phyloP scores from a whole-genome alignment of 371 early-diverging fungal species.

The Mucor circinelloides region DNA sequence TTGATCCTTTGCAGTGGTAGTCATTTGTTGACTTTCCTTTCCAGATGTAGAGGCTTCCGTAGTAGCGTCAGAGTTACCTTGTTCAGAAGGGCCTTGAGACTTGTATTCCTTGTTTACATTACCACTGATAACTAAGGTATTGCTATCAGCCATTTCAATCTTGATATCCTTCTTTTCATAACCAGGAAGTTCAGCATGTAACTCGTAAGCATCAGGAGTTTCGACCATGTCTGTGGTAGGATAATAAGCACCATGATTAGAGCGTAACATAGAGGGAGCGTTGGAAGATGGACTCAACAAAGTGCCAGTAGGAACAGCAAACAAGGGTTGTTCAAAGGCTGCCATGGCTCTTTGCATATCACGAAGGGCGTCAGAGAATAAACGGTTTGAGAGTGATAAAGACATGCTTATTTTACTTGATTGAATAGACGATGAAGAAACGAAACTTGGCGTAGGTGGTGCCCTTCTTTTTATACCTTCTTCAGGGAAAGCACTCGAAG shows the following conservation, averaged over 20 bases:
- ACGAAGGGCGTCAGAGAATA: constrained; percentile 40
- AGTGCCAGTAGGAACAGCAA: too few relatives aligned
- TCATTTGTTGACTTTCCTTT: neutral
- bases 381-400: neutral
- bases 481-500: too few relatives aligned
- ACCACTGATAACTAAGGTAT: constrained; percentile 32
- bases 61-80: neutral
- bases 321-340: constrained; percentile 41
- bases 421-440: too few relatives aligned
- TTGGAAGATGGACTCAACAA: too few relatives aligned
- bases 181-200: constrained; percentile 44
- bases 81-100: neutral
- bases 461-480: too few relatives aligned
- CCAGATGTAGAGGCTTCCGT: neutral
- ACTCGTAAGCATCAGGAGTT: constrained; percentile 25
- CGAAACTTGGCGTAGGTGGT: too few relatives aligned
- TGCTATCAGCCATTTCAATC: constrained; percentile 32
- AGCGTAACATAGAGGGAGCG: too few relatives aligned
- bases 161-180: constrained; percentile 37
- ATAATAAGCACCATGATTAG: neutral
- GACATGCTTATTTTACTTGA: too few relatives aligned
- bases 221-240: constrained; percentile 38
- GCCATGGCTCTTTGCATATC: constrained; percentile 42
- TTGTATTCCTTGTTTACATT: constrained; percentile 8
- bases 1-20: neutral